Conservation (phyloP, 139 green algal species). For the Ettlia oleoabundans region DNA sequence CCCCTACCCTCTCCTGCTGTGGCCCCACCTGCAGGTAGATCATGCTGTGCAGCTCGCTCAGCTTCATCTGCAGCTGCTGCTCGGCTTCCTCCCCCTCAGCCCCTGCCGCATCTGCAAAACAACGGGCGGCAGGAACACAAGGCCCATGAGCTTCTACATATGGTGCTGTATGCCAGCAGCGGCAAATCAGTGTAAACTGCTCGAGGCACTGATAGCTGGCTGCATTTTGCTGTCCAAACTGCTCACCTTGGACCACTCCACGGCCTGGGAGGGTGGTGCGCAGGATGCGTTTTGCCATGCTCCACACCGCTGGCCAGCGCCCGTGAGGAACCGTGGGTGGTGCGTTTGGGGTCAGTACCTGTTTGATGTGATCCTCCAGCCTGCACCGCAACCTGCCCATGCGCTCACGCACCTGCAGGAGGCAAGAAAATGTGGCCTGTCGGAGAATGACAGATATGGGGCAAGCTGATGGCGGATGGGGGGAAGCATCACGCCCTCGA, state of each 20-base stretch:
- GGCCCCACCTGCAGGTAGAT: conserved; percentile 61
- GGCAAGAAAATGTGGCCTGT: no score
- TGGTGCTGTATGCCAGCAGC: no score
- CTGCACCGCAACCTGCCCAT: conserved; percentile 62
- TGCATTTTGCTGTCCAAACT: no score
- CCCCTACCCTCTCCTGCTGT: background rate
- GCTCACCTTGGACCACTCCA: no score
- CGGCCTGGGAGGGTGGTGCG: no score
- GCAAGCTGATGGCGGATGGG: no score
- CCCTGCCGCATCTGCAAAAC: background rate
- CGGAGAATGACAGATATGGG: no score
- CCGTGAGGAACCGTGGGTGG: conserved; percentile 14
- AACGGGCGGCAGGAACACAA: background rate
- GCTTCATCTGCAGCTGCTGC: conserved; percentile 60
- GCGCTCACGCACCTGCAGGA: conserved; percentile 66
- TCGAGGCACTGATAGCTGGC: no score
- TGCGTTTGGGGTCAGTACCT: conserved; percentile 16
- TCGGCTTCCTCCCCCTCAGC: background rate
- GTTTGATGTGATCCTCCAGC: conserved; percentile 49
- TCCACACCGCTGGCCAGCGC: conserved; percentile 39
- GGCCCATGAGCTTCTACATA: background rate
- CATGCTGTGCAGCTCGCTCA: conserved; percentile 68
- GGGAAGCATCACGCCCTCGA: no score
- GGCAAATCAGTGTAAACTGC: no score
- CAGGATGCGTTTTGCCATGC: conserved; percentile 17